Evolutionary conservation across 1,284 basidiomycete genomes (phyloP).

Genomic region (Sparassis latifolia): DNA sequence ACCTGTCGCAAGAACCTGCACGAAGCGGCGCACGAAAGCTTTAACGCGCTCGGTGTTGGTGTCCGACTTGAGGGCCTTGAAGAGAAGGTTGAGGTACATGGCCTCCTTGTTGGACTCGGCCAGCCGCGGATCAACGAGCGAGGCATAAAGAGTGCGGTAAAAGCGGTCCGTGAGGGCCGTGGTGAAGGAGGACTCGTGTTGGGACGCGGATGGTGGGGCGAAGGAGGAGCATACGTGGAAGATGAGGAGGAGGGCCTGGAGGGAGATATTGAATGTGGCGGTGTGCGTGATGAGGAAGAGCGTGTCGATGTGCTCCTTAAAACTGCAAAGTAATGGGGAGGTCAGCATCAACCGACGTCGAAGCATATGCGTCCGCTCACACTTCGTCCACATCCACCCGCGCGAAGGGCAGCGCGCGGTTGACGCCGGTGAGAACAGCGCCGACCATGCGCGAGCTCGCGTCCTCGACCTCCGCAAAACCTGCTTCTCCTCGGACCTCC

Average conservation of each 20-base stretch:
- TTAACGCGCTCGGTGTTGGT: slow-evolving; percentile 59
- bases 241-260: slow-evolving; percentile 92
- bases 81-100: slow-evolving; percentile 94
- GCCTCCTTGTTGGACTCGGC: slow-evolving; percentile 88
- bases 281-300: slow-evolving; percentile 94
- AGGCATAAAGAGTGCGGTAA: slow-evolving; percentile 88
- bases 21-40: slow-evolving; percentile 82
- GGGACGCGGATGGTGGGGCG: slow-evolving; percentile 30
- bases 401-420: slow-evolving; percentile 92
- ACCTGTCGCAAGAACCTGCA: slow-evolving; percentile 75
- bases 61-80: slow-evolving; percentile 89
- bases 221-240: slow-evolving; percentile 71
- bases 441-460: slow-evolving; percentile 82
- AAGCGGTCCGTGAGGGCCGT: slow-evolving; percentile 75
- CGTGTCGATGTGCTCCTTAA: slow-evolving; percentile 87
- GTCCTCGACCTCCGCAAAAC: slow-evolving; percentile 73
- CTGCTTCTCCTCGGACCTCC: slow-evolving; percentile 49
- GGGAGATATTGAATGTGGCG: slow-evolving; percentile 94
- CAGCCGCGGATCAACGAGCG: slow-evolving; percentile 81
- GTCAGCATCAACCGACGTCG: too few species aligned
- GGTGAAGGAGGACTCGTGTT: slow-evolving; percentile 27
- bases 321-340: slow-evolving; percentile 33
- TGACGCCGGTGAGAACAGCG: slow-evolving; percentile 91
- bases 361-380: slow-evolving; percentile 5
- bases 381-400: slow-evolving; percentile 53